Conservation (phyloP, 2,329 filamentous ascomycete genomes). For the Clonostachys rhizophaga region DNA sequence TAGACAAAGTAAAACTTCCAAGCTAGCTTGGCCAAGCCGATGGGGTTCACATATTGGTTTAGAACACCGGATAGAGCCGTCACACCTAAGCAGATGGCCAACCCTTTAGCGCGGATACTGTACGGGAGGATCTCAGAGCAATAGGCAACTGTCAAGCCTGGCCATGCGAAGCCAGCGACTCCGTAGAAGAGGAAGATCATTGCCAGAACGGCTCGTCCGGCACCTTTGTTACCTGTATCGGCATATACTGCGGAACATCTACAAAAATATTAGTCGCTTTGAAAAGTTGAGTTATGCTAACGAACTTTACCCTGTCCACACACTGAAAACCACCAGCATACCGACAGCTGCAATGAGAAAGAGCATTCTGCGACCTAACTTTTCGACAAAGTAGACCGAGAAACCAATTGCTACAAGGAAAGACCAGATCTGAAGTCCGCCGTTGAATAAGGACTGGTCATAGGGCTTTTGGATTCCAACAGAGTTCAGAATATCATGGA, state of each 20-base stretch:
- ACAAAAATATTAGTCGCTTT: neutral
- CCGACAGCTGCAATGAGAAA: conserved; percentile 25
- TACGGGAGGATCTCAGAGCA: conserved; percentile 6
- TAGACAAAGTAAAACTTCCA: conserved; percentile 41
- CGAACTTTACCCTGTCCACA: conserved; percentile 14
- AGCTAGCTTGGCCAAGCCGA: conserved; percentile 32
- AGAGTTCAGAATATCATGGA: conserved; percentile 25
- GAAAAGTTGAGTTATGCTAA: conserved; percentile 11
- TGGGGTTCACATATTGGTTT: conserved; percentile 32
- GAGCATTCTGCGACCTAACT: conserved; percentile 29
- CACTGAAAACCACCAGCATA: conserved; percentile 22
- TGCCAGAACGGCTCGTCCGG: conserved; percentile 18
- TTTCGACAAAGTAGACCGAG: conserved; percentile 24
- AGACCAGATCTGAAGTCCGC: conserved; percentile 18
- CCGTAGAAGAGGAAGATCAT: conserved; percentile 28
- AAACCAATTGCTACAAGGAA: conserved; percentile 7
- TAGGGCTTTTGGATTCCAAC: conserved; percentile 26
- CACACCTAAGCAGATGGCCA: conserved; percentile 12
- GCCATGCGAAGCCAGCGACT: conserved; percentile 5
- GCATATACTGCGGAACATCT: conserved; percentile 5
- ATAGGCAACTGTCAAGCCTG: conserved; percentile 5
- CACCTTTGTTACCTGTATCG: conserved; percentile 7
- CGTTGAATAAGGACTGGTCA: conserved; percentile 16
- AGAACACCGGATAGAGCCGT: conserved; percentile 20
- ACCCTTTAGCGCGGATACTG: conserved; percentile 6